Evolutionary conservation across 176 grass and related monocot genomes (phyloP).

Genomic region (Cenchrus fungigraminus): DNA sequence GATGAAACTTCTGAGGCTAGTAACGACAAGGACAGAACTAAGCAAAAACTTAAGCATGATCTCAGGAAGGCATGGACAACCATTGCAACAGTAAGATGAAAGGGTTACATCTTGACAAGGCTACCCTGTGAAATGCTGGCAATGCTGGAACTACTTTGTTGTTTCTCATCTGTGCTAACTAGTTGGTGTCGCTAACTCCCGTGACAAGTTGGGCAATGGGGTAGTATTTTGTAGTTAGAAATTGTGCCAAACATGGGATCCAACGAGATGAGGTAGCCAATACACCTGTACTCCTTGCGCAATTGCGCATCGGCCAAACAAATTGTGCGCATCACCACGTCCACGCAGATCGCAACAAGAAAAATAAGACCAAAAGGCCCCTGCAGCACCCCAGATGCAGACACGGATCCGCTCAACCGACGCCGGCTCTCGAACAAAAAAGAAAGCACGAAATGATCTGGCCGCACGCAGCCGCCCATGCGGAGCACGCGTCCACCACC

Average conservation of each 20-base stretch:
- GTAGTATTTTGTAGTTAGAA: not conserved
- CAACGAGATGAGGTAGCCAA: not conserved
- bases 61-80: not conserved
- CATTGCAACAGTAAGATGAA: slow-evolving; percentile 11
- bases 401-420: slow-evolving; percentile 21
- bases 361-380: not conserved
- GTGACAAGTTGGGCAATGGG: not conserved
- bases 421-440: not conserved
- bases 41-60: not conserved
- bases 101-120: not conserved
- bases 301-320: slow-evolving; percentile 23
- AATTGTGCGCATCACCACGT: slow-evolving; percentile 28
- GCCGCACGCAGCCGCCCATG: slow-evolving; percentile 27
- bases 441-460: slow-evolving; percentile 24
- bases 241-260: not conserved
- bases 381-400: slow-evolving; percentile 17
- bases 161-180: not conserved
- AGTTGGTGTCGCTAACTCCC: not conserved
- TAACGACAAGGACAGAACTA: slow-evolving; percentile 18
- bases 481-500: slow-evolving; percentile 18
- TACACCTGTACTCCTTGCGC: not conserved
- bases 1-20: slow-evolving; percentile 34
- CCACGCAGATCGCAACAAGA: not conserved
- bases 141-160: not conserved
- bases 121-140: not conserved